These are phyloP conservation scores for Pseudopithomyces chartarum DNA, from an alignment of 2,329 filamentous ascomycete species.

Conservation along the genomic window DNA sequence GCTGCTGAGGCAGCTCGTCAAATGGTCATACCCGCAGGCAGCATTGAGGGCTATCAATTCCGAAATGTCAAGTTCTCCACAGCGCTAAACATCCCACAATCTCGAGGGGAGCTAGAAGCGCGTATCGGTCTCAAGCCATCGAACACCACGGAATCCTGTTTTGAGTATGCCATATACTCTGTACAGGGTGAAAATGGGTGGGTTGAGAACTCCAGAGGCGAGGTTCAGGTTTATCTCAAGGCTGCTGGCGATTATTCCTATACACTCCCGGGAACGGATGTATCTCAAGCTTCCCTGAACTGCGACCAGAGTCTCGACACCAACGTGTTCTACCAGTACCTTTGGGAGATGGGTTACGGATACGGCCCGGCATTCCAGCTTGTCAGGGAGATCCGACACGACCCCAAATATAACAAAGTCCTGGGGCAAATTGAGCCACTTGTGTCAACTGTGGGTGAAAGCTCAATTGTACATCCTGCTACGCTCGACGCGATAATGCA, in stretches of 20 bases:
- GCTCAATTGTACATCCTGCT: background rate
- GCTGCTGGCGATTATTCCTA: background rate
- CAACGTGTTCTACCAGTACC: background rate
- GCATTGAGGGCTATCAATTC: background rate
- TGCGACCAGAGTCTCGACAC: background rate
- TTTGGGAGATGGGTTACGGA: background rate
- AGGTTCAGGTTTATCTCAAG: background rate
- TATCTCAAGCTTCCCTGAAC: background rate
- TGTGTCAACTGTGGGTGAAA: background rate
- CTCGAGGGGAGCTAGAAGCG: background rate
- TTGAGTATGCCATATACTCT: background rate
- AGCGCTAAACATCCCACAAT: background rate
- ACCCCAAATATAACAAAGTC: background rate
- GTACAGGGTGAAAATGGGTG: background rate
- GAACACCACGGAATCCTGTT: background rate
- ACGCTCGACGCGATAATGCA: slow-evolving; percentile 2
- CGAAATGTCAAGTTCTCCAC: background rate
- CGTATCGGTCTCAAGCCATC: background rate
- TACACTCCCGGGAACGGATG: background rate
- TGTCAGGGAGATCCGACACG: background rate
- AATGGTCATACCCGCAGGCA: background rate
- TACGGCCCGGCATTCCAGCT: background rate
- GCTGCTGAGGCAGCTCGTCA: background rate
- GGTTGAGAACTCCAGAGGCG: background rate
- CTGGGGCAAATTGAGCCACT: background rate